Evolutionary conservation across 1,284 basidiomycete genomes (phyloP), one percentile per base, ranked within the genome.

Genomic region (Rhodotorula sp.): DNA sequence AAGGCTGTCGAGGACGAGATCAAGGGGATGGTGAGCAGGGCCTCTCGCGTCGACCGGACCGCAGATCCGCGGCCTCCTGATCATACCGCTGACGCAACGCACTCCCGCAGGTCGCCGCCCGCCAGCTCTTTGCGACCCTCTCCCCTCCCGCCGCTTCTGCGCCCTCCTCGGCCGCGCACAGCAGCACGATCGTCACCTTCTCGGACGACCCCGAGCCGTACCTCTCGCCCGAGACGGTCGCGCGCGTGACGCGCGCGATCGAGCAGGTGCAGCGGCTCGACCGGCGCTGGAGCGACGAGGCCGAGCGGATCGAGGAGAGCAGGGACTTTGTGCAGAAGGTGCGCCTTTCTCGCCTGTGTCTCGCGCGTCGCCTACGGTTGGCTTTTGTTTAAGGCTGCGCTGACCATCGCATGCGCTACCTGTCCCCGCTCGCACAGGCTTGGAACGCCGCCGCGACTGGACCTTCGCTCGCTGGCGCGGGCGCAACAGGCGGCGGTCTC

Each of bases 21-120:
- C 46, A 78, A 89, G 10, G 86, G 85, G 78, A 92, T 93, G 89
- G 91, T 91, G 72, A 66, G 85, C n/a, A n/a, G n/a, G n/a, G n/a
- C n/a, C n/a, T n/a, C n/a, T n/a, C n/a, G n/a, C n/a, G n/a, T n/a
- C n/a, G n/a, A n/a, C n/a, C n/a, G n/a, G n/a, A n/a, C n/a, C n/a
- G n/a, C n/a, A n/a, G n/a, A n/a, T n/a, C n/a, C n/a, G n/a, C n/a
- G n/a, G n/a, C n/a, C n/a, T n/a, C n/a, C n/a, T n/a, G n/a, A n/a
- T n/a, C n/a, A n/a, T n/a, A n/a, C n/a, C n/a, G n/a, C n/a, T 49
- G 10, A 57, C 53, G 7, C 46, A 21, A 1, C 10, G 27, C 14
- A 7, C 8, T 17, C 7, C 7, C 17, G 14, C 65, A 74, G 73
- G 66, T 72, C 49, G 56, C 66, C 14, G 41, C 41, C 5, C 23